These are phyloP conservation scores for Salicornia ramosissima DNA, from an alignment of 148 eudicot genomes.

Conservation along the genomic window DNA sequence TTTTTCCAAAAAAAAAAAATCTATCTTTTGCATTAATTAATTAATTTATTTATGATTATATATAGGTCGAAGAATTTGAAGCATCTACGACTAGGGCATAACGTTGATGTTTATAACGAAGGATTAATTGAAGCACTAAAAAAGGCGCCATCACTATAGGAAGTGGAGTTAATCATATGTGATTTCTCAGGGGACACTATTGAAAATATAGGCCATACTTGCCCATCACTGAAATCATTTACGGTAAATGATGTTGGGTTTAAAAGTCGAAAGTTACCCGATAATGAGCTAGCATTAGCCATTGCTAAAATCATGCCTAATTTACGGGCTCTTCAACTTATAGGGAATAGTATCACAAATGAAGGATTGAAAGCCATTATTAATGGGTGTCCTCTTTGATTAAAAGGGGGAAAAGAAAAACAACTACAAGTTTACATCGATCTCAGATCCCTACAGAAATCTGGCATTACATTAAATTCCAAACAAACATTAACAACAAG, in stretches of 20 bases:
- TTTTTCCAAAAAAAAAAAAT: too few species aligned
- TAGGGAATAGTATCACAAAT: conserved; percentile 35
- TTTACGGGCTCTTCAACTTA: conserved; percentile 35
- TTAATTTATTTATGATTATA: too few species aligned
- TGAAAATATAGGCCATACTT: conserved; percentile 39
- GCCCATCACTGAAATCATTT: conserved; percentile 48
- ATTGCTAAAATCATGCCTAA: conserved; percentile 43
- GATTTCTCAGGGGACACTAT: conserved; percentile 21
- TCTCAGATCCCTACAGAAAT: too few species aligned
- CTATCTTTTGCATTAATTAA: too few species aligned
- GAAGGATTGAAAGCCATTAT: conserved; percentile 39
- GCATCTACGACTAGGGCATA: conserved; percentile 37
- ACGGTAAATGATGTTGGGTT: conserved; percentile 28
- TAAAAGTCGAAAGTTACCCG: neutral
- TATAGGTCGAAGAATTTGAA: conserved; percentile 49
- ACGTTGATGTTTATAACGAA: conserved; percentile 26
- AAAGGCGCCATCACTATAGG: conserved; percentile 48
- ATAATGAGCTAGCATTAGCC: conserved; percentile 33
- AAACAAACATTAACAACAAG: too few species aligned
- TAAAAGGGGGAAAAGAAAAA: too few species aligned
- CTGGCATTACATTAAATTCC: too few species aligned
- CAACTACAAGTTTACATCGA: too few species aligned
- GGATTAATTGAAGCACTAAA: conserved; percentile 37
- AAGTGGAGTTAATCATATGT: conserved; percentile 38
- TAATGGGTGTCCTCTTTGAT: conserved; percentile 36